Evolutionary conservation across 371 early-diverging fungal genomes (phyloP).

Genomic region (Circinella umbellata): DNA sequence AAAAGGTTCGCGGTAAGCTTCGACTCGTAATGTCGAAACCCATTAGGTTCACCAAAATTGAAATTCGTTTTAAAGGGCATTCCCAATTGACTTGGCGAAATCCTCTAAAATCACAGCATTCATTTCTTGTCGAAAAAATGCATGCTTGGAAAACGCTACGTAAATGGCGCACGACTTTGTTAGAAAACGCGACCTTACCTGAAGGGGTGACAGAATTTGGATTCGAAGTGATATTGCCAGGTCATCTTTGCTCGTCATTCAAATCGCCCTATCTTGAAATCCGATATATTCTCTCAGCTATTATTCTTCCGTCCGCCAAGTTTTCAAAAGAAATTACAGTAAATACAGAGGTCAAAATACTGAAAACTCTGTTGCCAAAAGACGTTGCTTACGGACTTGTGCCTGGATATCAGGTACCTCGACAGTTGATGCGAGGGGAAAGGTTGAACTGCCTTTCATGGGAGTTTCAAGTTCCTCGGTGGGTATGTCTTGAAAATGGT

Average conservation of each 20-base stretch:
- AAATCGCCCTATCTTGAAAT: constrained; percentile 31
- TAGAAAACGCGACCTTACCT: constrained; percentile 36
- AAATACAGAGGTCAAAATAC: constrained; percentile 18
- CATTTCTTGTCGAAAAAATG: constrained; percentile 27
- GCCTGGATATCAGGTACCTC: constrained; percentile 31
- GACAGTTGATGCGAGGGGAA: constrained; percentile 27
- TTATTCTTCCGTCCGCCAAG: constrained; percentile 27
- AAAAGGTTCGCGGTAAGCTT: constrained; percentile 41
- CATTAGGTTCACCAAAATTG: constrained; percentile 27
- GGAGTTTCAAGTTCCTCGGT: constrained; percentile 34
- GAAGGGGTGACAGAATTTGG: constrained; percentile 40
- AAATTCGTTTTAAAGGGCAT: constrained; percentile 36
- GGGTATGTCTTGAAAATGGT: constrained; percentile 37
- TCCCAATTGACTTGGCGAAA: constrained; percentile 36
- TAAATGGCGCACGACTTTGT: constrained; percentile 27
- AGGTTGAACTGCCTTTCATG: constrained; percentile 6
- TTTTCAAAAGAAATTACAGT: constrained; percentile 27
- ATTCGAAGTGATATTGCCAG: constrained; percentile 39
- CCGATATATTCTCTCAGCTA: constrained; percentile 27
- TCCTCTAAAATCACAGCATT: constrained; percentile 22
- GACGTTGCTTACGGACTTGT: constrained; percentile 30
- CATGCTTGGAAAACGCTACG: constrained; percentile 32
- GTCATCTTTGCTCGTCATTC: constrained; percentile 32
- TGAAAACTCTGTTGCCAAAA: constrained; percentile 37
- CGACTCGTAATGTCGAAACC: constrained; percentile 36